Evolutionary conservation across 257 asterid species (phyloP), one percentile per base, ranked within the genome.

Genomic region (Rauvolfia tetraphylla): DNA sequence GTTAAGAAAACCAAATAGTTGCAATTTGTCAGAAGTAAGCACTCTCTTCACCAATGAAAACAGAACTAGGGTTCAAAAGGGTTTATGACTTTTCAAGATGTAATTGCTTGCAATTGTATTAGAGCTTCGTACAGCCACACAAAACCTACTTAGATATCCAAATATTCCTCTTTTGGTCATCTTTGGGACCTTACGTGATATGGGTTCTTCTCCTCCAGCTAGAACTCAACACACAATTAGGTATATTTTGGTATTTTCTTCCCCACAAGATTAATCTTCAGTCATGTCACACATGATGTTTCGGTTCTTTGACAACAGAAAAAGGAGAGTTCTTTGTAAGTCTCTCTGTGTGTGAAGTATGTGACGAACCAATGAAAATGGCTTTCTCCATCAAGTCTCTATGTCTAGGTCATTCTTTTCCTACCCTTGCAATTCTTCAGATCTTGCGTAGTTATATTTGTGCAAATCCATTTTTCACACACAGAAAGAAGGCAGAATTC

Each of bases 261-360:
- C n/a, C n/a, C n/a, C n/a, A 46, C 81, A 82, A 88, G 90, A 90
- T n/a, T n/a, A n/a, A 93, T 89, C 89, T 93, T 90, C 89, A 80
- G 84, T 87, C 90, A 84, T 89, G 90, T 89, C 95, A 90, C 42
- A 79, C 87, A 85, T 56, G 91, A 89, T 88, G 83, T 87, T 83
- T 87, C 88, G 80, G 86, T 84, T 89, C 86, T n/a, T 86, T 79
- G 81, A 86, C 82, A 75, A 78, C 73, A n/a, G n/a, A 88, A 83
- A 83, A 81, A 74, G 85, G 80, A 81, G 77, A 38, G 51, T 9
- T 67, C 3, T 51, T 46, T 46, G 1, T 46, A 14, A 6, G 53
- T n/a, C n/a, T n/a, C n/a, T n/a, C n/a, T n/a, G n/a, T n/a, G n/a
- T n/a, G n/a, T n/a, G n/a, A n/a, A n/a, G n/a, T n/a, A n/a, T n/a